Evolutionary conservation across 129 eudicot genomes (phyloP).

Genomic region (Glebionis coronaria): DNA sequence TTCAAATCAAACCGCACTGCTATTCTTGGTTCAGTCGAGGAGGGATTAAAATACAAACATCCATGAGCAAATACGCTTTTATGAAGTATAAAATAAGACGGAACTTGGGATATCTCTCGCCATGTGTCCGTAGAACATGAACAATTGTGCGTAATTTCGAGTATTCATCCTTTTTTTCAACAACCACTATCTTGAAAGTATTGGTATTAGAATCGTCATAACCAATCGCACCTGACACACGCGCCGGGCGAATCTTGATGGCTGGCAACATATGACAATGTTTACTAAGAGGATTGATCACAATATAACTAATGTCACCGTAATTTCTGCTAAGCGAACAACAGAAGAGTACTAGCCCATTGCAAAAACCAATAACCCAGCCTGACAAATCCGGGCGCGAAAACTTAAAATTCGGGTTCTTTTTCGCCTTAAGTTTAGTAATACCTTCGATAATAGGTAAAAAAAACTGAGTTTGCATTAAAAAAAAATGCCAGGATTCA

Average conservation of each 20-base stretch:
- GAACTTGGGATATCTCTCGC: too few species aligned
- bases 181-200: background rate
- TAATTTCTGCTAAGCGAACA: too few species aligned
- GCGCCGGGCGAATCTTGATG: background rate
- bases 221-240: background rate
- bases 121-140: too few species aligned
- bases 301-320: background rate
- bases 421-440: background rate
- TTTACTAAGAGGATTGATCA: constrained; percentile 8
- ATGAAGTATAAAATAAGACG: too few species aligned
- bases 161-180: too few species aligned
- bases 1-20: too few species aligned
- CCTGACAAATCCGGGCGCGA: too few species aligned
- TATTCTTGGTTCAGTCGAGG: too few species aligned
- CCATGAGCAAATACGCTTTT: too few species aligned
- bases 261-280: constrained; percentile 6
- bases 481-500: background rate
- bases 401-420: background rate
- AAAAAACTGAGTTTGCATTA: background rate
- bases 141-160: too few species aligned
- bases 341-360: background rate
- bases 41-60: too few species aligned
- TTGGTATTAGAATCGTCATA: constrained; percentile 1
- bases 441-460: background rate
- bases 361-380: constrained; percentile 7